Conservation (phyloP, 108 stramenopile species). For the Cyclotella sp. region DNA sequence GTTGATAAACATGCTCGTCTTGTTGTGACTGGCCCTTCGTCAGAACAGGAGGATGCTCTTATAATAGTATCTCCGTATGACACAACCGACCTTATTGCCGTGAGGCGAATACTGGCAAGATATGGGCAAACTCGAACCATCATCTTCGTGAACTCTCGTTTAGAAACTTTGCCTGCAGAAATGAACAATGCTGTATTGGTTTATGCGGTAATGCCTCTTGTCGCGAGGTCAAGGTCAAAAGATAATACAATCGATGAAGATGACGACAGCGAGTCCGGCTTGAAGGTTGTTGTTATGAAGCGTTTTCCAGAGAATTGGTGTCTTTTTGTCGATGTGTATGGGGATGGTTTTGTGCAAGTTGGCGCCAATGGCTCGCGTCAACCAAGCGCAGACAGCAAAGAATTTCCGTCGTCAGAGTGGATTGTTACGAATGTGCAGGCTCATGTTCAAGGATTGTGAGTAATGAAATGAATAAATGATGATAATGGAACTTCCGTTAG, state of each 20-base stretch:
- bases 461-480: not conserved
- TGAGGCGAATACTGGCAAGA: slow-evolving; percentile 46
- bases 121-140: slow-evolving; percentile 30
- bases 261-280: slow-evolving; percentile 9
- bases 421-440: slow-evolving; percentile 29
- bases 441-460: slow-evolving; percentile 26
- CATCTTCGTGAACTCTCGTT: slow-evolving; percentile 12
- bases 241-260: not conserved
- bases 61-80: slow-evolving; percentile 47
- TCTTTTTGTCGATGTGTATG: slow-evolving; percentile 41
- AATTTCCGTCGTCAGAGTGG: slow-evolving; percentile 38
- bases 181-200: slow-evolving; percentile 4
- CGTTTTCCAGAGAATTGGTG: slow-evolving; percentile 48
- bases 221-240: slow-evolving; percentile 16
- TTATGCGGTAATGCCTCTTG: slow-evolving; percentile 27
- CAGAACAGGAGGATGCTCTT: slow-evolving; percentile 46
- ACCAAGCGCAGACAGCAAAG: not conserved
- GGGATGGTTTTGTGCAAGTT: slow-evolving; percentile 44
- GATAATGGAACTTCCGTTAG: not conserved
- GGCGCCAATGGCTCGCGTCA: not conserved
- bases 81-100: slow-evolving; percentile 41
- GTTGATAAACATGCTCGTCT: slow-evolving; percentile 46
- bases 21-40: not conserved
- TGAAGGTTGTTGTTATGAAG: slow-evolving; percentile 55
- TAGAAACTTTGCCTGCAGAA: slow-evolving; percentile 16